Conservation (phyloP, 345 rosid species). For the Pseudoturritis turrita region DNA sequence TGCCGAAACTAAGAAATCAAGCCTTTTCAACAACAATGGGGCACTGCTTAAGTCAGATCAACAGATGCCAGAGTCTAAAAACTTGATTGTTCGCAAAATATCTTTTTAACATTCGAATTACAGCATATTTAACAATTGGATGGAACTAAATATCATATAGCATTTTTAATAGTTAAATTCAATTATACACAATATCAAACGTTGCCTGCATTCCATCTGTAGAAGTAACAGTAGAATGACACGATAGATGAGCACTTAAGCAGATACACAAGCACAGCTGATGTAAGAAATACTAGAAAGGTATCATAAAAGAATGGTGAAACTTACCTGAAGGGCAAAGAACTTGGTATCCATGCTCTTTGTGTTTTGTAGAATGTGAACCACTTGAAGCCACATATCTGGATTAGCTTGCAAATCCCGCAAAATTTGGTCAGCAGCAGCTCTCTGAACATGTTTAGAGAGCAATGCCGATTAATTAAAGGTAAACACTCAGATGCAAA, state of each 20-base stretch:
- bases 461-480: constrained; percentile 7
- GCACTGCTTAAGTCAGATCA: not conserved
- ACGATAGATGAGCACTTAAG: not conserved
- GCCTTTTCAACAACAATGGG: not conserved
- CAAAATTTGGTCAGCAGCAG: constrained; percentile 91
- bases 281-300: not conserved
- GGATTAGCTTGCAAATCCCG: constrained; percentile 96
- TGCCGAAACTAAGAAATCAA: not conserved
- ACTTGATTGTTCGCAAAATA: not conserved
- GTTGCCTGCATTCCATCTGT: not conserved
- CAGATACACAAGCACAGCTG: not conserved
- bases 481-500: not conserved
- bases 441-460: constrained; percentile 51
- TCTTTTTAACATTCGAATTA: not conserved
- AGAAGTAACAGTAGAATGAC: not conserved
- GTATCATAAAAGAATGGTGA: not conserved
- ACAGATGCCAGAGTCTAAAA: constrained; percentile 5
- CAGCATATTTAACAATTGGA: not conserved
- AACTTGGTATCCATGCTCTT: constrained; percentile 90
- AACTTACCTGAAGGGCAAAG: constrained; percentile 87
- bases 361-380: constrained; percentile 76
- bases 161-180: not conserved
- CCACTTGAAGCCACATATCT: constrained; percentile 99
- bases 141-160: not conserved
- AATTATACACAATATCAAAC: not conserved